These are phyloP conservation scores for Fusarium agapanthi DNA, from an alignment of 2,329 filamentous ascomycete species.

Conservation along the genomic window DNA sequence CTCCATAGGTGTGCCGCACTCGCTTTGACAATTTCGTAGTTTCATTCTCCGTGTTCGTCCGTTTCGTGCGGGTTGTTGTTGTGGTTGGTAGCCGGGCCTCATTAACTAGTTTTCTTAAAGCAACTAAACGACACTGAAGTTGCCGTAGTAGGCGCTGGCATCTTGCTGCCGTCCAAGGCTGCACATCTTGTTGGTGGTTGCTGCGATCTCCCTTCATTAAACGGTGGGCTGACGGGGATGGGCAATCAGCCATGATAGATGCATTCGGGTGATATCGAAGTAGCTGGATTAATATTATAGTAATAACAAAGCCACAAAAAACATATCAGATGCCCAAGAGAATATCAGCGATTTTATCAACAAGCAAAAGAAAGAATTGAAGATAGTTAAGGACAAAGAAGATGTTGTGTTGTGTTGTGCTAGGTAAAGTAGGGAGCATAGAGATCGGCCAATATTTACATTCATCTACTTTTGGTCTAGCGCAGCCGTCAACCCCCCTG, in stretches of 20 bases:
- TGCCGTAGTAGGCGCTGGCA: constrained; percentile 59
- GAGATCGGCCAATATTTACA: constrained; percentile 42
- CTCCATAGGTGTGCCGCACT: constrained; percentile 45
- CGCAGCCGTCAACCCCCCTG: constrained; percentile 7
- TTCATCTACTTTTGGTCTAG: constrained; percentile 44
- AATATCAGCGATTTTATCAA: neutral
- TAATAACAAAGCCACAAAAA: neutral
- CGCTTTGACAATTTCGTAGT: constrained; percentile 36
- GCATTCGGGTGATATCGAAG: neutral
- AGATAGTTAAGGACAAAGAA: neutral
- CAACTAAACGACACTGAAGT: constrained; percentile 53
- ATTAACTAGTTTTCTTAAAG: constrained; percentile 49
- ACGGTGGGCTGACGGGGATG: constrained; percentile 29
- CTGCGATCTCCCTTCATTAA: neutral
- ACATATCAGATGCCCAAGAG: neutral
- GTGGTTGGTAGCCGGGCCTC: constrained; percentile 25
- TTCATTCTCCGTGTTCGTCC: constrained; percentile 12
- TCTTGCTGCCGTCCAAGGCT: constrained; percentile 57
- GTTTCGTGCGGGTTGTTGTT: constrained; percentile 31
- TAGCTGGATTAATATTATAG: neutral
- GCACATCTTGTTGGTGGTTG: constrained; percentile 26
- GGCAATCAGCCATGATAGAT: constrained; percentile 13
- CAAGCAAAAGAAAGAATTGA: neutral
- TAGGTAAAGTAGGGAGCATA: constrained; percentile 7
- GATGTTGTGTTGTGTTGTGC: constrained; percentile 5